Evolutionary conservation across 1,139 yeast genomes (phyloP).

Genomic region (Candida sp.): DNA sequence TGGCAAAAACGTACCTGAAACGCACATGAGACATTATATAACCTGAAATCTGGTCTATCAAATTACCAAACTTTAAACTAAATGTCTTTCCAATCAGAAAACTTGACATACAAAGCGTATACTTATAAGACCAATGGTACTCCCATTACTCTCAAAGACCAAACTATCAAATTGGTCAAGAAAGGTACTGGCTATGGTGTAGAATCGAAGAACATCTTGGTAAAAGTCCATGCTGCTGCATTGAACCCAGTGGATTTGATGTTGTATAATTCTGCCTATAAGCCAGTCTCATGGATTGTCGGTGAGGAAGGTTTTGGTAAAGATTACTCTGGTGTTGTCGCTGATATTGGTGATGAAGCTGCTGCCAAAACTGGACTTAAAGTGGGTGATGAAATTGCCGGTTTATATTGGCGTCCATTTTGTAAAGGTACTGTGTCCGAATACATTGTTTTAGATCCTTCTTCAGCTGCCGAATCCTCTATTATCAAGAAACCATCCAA

Average conservation of each 20-base stretch:
- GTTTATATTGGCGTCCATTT: slow-evolving; percentile 43
- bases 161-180: slow-evolving; percentile 10
- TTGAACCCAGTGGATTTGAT: slow-evolving; percentile 69
- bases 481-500: slow-evolving; percentile 46
- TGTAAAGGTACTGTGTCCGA: slow-evolving; percentile 52
- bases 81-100: slow-evolving; percentile 14
- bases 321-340: slow-evolving; percentile 67
- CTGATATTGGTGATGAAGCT: slow-evolving; percentile 48
- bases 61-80: too few relatives aligned
- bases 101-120: slow-evolving; percentile 15
- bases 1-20: too few relatives aligned
- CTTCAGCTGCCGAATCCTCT: slow-evolving; percentile 36
- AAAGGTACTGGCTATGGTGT: slow-evolving; percentile 30
- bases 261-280: slow-evolving; percentile 34
- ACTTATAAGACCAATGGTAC: slow-evolving; percentile 11
- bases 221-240: slow-evolving; percentile 57
- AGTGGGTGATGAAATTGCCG: slow-evolving; percentile 67
- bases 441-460: slow-evolving; percentile 36
- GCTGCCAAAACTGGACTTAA: slow-evolving; percentile 22
- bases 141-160: slow-evolving; percentile 11
- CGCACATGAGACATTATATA: too few relatives aligned
- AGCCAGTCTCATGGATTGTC: slow-evolving; percentile 12
- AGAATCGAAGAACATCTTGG: slow-evolving; percentile 44
- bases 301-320: slow-evolving; percentile 50
- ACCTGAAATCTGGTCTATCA: too few relatives aligned